Percentiles rank a stretch among this genome's conserved stretches.
Evolutionary conservation across 2,329 filamentous ascomycete genomes (phyloP).

Genomic region (Sarocladium oryzae): DNA sequence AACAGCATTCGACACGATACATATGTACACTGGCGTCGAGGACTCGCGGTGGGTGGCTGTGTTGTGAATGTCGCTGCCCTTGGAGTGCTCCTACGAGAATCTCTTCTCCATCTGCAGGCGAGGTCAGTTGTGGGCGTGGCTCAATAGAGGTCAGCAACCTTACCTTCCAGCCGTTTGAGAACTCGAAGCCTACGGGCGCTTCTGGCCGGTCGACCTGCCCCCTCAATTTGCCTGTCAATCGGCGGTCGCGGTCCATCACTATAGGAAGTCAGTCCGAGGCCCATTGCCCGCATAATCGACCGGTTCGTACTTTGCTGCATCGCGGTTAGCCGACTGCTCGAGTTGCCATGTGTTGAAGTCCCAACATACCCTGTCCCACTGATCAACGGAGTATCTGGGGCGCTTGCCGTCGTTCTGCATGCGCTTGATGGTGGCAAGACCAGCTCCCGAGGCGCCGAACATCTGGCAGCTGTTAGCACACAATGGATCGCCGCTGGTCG

Average conservation of each 20-base stretch:
- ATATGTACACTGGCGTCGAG: slow-evolving; percentile 12
- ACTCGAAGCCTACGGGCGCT: slow-evolving; percentile 53
- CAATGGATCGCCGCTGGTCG: neutral
- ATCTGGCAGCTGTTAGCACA: slow-evolving; percentile 37
- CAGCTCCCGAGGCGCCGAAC: slow-evolving; percentile 55
- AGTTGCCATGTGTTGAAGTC: neutral
- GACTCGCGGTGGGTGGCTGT: neutral
- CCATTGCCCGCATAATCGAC: neutral
- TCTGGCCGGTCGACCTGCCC: slow-evolving; percentile 50
- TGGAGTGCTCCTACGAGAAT: slow-evolving; percentile 31
- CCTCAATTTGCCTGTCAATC: slow-evolving; percentile 52
- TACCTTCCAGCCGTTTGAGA: slow-evolving; percentile 61
- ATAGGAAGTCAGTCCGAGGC: slow-evolving; percentile 12
- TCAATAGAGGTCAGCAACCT: slow-evolving; percentile 15
- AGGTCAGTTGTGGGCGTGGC: neutral
- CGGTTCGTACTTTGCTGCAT: slow-evolving; percentile 45
- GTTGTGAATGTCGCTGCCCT: neutral
- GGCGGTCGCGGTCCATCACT: slow-evolving; percentile 62
- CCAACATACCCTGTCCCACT: slow-evolving; percentile 53
- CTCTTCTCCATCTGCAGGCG: slow-evolving; percentile 46
- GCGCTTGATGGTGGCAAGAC: slow-evolving; percentile 49
- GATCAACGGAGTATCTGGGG: slow-evolving; percentile 52
- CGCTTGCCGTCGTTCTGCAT: slow-evolving; percentile 56
- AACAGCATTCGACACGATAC: slow-evolving; percentile 2
- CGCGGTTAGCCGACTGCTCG: neutral